Conservation (phyloP, 805 yeast species). For the Saccharomycopsis sp. region DNA sequence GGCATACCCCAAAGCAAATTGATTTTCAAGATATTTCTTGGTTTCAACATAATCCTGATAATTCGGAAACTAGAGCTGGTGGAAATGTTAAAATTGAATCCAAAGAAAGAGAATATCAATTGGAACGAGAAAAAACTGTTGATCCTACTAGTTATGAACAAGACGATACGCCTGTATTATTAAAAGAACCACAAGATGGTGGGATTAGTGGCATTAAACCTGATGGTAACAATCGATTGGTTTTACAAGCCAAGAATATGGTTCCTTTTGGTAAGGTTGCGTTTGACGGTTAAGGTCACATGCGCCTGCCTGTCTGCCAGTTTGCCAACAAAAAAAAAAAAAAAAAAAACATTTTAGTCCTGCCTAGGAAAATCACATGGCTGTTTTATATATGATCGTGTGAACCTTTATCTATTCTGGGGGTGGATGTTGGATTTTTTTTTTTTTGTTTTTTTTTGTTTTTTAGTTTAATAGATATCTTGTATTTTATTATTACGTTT, state of each 20-base stretch:
- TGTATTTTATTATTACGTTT: too few species aligned
- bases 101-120: slow-evolving; percentile 25
- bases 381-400: too few species aligned
- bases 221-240: slow-evolving; percentile 14
- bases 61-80: slow-evolving; percentile 26
- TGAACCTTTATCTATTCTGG: too few species aligned
- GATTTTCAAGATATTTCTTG: slow-evolving; percentile 21
- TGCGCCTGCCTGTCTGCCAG: too few species aligned
- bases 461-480: too few species aligned
- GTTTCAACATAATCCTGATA: slow-evolving; percentile 20
- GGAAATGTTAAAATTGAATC: slow-evolving; percentile 26
- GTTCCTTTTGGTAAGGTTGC: slow-evolving; percentile 2
- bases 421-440: too few species aligned
- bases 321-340: too few species aligned
- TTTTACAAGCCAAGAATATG: slow-evolving; percentile 18
- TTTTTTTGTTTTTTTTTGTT: too few species aligned
- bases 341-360: too few species aligned
- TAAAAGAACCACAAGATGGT: slow-evolving; percentile 25
- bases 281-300: too few species aligned
- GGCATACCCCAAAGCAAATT: slow-evolving; percentile 24
- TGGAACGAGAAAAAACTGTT: slow-evolving; percentile 24
- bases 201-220: slow-evolving; percentile 16
- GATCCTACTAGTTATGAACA: slow-evolving; percentile 20
- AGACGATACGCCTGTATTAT: slow-evolving; percentile 22
- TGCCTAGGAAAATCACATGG: too few species aligned